Evolutionary conservation across 1,284 basidiomycete species (phyloP).

Genomic region (Psilocybe mexicana): DNA sequence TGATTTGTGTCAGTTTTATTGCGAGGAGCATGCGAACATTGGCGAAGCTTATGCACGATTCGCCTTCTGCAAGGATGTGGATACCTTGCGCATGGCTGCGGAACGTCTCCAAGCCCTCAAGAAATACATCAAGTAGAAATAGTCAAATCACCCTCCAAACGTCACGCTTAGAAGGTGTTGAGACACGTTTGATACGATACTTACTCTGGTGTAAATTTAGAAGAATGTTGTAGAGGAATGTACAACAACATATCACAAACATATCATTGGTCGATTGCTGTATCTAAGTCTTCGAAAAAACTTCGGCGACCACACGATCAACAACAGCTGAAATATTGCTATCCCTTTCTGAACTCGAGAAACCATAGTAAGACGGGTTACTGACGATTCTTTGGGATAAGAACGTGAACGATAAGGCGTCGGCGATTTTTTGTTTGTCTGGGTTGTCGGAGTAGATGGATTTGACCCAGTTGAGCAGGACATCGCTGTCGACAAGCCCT

Average conservation of each 20-base stretch:
- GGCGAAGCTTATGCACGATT: conserved; percentile 88
- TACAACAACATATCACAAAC: neutral
- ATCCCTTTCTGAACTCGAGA: conserved; percentile 41
- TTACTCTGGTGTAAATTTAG: neutral
- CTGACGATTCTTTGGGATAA: conserved; percentile 68
- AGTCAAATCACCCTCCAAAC: neutral
- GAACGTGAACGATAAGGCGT: conserved; percentile 82
- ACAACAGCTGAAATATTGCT: conserved; percentile 70
- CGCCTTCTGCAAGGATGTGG: conserved; percentile 91
- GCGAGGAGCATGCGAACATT: conserved; percentile 78
- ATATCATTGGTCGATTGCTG: neutral
- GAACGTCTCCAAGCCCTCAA: conserved; percentile 75
- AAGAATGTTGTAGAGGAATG: conserved; percentile 4
- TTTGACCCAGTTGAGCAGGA: conserved; percentile 56
- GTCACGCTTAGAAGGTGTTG: neutral
- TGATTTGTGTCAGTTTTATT: conserved; percentile 72
- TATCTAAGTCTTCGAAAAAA: conserved; percentile 9
- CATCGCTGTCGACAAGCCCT: conserved; percentile 55
- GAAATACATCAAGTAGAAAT: conserved; percentile 46
- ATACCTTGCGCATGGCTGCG: conserved; percentile 77
- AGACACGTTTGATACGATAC: too few species aligned
- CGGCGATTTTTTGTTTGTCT: conserved; percentile 71
- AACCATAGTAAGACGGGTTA: conserved; percentile 90
- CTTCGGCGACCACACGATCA: conserved; percentile 53
- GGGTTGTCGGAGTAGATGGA: conserved; percentile 41